Conservation (phyloP, 441 rosid species). For the Erodium texanum region DNA sequence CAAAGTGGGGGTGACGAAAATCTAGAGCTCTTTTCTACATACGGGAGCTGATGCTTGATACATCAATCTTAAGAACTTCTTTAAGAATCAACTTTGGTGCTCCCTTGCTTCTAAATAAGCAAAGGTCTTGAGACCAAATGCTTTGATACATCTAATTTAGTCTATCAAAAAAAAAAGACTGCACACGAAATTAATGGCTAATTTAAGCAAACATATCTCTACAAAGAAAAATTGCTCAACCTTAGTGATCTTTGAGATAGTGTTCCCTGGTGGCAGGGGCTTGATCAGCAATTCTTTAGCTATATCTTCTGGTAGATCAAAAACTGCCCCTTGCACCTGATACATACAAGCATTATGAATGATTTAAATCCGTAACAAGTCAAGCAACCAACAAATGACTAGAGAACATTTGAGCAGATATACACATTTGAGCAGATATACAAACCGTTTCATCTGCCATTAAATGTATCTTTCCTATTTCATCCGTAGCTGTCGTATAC, state of each 20-base stretch:
- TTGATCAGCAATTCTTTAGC: conserved; percentile 65
- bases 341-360: neutral
- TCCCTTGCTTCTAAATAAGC: no score
- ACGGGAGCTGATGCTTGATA: no score
- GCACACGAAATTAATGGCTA: no score
- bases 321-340: conserved; percentile 95
- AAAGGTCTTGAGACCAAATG: no score
- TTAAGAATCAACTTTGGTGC: no score
- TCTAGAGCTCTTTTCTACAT: no score
- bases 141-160: neutral
- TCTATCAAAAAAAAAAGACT: no score
- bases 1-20: no score
- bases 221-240: conserved; percentile 21
- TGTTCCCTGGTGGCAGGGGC: conserved; percentile 75
- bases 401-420: neutral
- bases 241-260: conserved; percentile 64
- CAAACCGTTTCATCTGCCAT: conserved; percentile 87
- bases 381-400: neutral
- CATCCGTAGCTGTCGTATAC: conserved; percentile 75
- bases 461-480: conserved; percentile 74
- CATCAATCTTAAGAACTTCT: no score
- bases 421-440: conserved; percentile 15
- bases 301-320: conserved; percentile 92
- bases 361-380: neutral
- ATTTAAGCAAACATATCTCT: no score